Conservation (phyloP, 2,329 filamentous ascomycete genomes). For the Cladophialophora chaetospira region DNA sequence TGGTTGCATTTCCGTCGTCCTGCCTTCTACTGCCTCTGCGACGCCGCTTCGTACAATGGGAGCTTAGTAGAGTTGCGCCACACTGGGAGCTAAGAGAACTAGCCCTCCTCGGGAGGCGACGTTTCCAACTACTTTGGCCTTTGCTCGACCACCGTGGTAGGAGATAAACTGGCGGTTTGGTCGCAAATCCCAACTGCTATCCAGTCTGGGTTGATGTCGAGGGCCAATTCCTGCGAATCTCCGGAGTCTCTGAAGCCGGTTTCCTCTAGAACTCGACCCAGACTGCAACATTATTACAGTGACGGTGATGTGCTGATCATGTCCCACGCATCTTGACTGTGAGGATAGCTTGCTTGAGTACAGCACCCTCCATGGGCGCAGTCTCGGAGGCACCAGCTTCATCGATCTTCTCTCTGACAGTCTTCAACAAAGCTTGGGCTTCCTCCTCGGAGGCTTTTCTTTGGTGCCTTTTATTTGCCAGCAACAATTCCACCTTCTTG, state of each 20-base stretch:
- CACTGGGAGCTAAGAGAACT: too few species aligned
- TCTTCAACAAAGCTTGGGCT: constrained; percentile 59
- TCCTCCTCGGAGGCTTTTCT: constrained; percentile 63
- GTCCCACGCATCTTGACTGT: constrained; percentile 25
- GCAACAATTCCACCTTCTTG: constrained; percentile 69
- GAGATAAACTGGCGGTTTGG: too few species aligned
- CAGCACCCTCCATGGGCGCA: constrained; percentile 46
- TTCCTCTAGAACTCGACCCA: neutral
- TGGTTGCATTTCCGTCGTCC: too few species aligned
- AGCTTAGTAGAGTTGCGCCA: too few species aligned
- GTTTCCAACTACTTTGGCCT: too few species aligned
- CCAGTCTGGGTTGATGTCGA: too few species aligned
- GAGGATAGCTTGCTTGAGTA: constrained; percentile 38
- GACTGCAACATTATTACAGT: neutral
- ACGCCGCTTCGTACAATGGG: too few species aligned
- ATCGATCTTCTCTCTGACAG: constrained; percentile 49
- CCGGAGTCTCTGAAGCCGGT: neutral
- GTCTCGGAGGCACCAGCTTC: constrained; percentile 46
- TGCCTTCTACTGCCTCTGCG: too few species aligned
- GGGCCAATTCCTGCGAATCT: too few species aligned
- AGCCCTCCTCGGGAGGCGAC: too few species aligned
- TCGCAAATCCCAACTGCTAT: too few species aligned
- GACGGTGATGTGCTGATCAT: neutral
- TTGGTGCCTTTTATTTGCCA: constrained; percentile 68
- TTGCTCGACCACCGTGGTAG: too few species aligned